phyloP scores from a whole-genome alignment of 75 land plant species.

The Cupressus sempervirens region DNA sequence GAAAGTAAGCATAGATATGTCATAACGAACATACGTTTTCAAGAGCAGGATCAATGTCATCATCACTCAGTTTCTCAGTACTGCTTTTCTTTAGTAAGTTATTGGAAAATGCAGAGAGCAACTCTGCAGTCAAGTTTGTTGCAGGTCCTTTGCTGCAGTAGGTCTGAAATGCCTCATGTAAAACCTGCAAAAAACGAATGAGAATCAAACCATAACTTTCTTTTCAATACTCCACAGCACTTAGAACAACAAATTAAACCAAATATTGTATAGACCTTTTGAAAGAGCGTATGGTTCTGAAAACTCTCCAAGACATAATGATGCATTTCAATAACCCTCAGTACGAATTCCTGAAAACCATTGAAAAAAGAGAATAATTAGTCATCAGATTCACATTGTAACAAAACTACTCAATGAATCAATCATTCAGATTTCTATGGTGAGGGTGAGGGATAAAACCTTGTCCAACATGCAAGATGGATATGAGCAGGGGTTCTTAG shows the following conservation, averaged over 20 bases:
- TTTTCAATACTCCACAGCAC: background rate
- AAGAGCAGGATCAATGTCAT: no score
- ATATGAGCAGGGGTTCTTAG: no score
- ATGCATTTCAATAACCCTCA: constrained; percentile 83
- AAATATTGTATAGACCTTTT: constrained; percentile 50
- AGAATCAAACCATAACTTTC: background rate
- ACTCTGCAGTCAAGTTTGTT: constrained; percentile 86
- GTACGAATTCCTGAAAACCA: constrained; percentile 63
- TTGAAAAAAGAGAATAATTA: background rate
- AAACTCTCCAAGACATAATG: constrained; percentile 80
- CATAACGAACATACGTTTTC: constrained; percentile 37
- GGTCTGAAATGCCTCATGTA: constrained; percentile 87
- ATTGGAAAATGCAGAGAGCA: constrained; percentile 83
- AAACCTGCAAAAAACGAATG: constrained; percentile 38
- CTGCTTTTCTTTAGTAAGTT: constrained; percentile 86
- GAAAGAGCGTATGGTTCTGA: constrained; percentile 76
- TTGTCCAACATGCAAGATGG: background rate
- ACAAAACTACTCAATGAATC: no score
- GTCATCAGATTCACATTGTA: no score
- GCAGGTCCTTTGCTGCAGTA: constrained; percentile 87
- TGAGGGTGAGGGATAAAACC: background rate
- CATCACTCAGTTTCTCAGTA: constrained; percentile 44
- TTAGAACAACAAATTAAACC: background rate
- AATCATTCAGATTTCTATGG: background rate
- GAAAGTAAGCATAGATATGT: background rate